These are phyloP conservation scores for Trametes hirsuta DNA, from an alignment of 1,284 basidiomycete genomes.

Conservation along the genomic window DNA sequence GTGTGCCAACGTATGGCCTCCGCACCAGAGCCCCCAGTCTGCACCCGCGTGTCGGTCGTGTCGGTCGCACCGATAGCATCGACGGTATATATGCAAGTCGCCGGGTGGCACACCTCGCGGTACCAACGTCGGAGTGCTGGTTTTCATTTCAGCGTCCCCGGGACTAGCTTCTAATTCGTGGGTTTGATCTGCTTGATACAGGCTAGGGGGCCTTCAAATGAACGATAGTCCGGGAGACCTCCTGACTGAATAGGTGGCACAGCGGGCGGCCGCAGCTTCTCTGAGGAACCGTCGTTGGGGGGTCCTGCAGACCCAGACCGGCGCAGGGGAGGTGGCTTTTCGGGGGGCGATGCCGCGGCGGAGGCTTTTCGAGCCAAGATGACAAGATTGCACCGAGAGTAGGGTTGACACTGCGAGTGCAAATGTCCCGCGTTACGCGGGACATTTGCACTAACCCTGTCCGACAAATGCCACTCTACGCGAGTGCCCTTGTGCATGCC, in stretches of 20 bases:
- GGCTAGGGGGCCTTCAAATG: conserved; percentile 1
- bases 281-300: background rate
- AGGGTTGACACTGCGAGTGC: background rate
- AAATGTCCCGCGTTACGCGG: background rate
- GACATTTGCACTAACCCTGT: background rate
- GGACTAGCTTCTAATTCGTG: background rate
- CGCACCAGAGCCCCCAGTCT: background rate
- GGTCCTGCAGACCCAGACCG: background rate
- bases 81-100: background rate
- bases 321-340: background rate
- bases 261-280: conserved; percentile 3
- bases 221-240: conserved; percentile 4
- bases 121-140: background rate
- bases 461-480: conserved; percentile 5
- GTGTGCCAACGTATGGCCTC: conserved; percentile 5
- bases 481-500: background rate
- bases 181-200: conserved; percentile 13
- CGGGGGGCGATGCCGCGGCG: background rate
- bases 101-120: conserved; percentile 19
- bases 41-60: background rate
- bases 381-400: conserved; percentile 5
- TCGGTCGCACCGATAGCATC: conserved; percentile 3
- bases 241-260: conserved; percentile 18
- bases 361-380: background rate
- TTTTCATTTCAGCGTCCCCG: background rate